Evolutionary conservation across 2,329 filamentous ascomycete genomes (phyloP), one percentile per base, ranked within the genome.

Genomic region (Neopestalotiopsis clavispora): DNA sequence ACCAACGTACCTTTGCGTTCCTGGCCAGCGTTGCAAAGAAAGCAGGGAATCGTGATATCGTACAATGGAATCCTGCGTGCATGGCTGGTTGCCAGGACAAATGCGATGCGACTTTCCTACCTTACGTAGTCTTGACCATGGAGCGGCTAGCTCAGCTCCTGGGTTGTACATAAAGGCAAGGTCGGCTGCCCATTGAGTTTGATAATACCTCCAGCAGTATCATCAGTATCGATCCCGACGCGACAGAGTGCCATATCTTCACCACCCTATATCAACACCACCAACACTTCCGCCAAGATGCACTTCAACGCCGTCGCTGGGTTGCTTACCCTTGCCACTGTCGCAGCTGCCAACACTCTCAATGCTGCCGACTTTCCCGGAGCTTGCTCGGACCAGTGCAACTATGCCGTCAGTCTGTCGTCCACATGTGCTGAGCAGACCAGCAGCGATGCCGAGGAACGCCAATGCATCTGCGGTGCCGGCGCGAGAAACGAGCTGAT

Each of bases 331-430:
- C 52, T 67, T 14, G 65, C 65, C 30, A 60, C 65, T 52, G 28
- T 67, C 14, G 65, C 52, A 5, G 65, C 65, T 7, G 56, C 42
- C 34, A 30, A 42, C 17, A 67, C 65, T 9, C 52, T 67, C 23
- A 59, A 57, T 17, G 65, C 65, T n/a, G 65, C 65, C 65, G 65
- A 67, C 56, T 67, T 67, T n/a, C 65, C 65, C 1, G 65, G 65
- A 23, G 52, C 57, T 23, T 67, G 65, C 40, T 4, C 56, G 17
- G 65, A 30, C 17, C 65, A 67, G 56, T 67, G 65, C 65, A 67
- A 67, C 32, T 52, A 59, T 23, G 65, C 65, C 34, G 65, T 67
- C 34, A 49, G 65, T 32, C 56, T 67, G 56, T 67, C 65, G 1
- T 38, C 52, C 30, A 59, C 34, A 20, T 67, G 65, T 56, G 52